Base-by-base conservation (phyloP, 176 grass and related monocot species). In the Musa itinerans region DNA sequence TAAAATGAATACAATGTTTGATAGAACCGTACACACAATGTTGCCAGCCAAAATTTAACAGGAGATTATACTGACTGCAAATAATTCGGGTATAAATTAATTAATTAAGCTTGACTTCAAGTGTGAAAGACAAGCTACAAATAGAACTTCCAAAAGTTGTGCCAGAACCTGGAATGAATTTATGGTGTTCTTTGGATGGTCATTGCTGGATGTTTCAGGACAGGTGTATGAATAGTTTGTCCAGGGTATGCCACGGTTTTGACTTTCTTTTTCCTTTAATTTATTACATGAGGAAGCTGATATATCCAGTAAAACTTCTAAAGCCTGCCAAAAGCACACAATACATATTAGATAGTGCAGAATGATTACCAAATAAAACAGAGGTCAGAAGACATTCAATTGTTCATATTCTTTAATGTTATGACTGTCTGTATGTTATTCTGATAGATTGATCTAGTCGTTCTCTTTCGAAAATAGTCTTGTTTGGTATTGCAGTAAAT, bases 241-340 rank as follows among this genome's bases (percentile, higher is more conserved):
- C 63, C 50, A 21, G 50, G 82, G 81, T 29, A 71, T 80, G 74
- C 62, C 61, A 70, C 11, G 10, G 80, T 71, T 73, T 27, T 62
- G 25, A 75, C 55, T 58, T 43, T 53, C 63, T 54, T 71, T 79
- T 72, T 87, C 79, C 57, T 73, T 81, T 58, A 77, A 53, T 79
- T 70, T 53, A 78, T 73, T 4, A 10, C 70, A 78, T 56, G 80
- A 84, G 7, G 77, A 55, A 63, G 83, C 86, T 71, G 94, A 89
- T 59, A 93, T 79, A 84, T 93, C 82, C 43, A 98, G 90, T 50
- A 98, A 87, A 27, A 75, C 54, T 53, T 91, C 90, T 74, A 98
- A 52, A 49, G 94, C 94, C 94, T 98, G 79, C 11, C 65, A 76
- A 85, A 87, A 63, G 11, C 4, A 50, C 21, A 48, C 9, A 50